phyloP scores from a whole-genome alignment of 306 rosid species.

The Prunus mira region DNA sequence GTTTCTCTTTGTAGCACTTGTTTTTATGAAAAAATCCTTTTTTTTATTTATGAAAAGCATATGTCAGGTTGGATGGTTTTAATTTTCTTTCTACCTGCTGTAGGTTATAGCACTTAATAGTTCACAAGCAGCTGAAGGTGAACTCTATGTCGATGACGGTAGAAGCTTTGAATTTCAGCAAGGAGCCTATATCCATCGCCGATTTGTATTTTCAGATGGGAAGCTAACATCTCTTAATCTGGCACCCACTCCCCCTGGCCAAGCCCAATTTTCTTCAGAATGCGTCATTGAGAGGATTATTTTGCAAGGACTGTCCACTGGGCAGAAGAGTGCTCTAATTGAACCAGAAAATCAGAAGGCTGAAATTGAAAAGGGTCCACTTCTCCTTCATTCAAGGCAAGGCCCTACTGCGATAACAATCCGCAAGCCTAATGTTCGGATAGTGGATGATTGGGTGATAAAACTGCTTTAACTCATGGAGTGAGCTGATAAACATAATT shows the following conservation, averaged over 20 bases:
- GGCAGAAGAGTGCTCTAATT: conserved; percentile 56
- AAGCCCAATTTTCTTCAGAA: conserved; percentile 36
- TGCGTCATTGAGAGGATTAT: conserved; percentile 76
- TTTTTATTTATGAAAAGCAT: neutral
- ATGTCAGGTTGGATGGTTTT: neutral
- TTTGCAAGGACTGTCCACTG: conserved; percentile 58
- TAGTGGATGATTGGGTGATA: conserved; percentile 74
- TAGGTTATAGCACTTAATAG: conserved; percentile 93
- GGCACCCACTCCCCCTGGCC: conserved; percentile 37
- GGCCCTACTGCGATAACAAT: conserved; percentile 45
- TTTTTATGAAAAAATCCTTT: neutral
- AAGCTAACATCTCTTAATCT: conserved; percentile 60
- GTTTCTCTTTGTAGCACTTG: neutral
- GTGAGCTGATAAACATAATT: neutral
- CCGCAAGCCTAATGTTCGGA: conserved; percentile 69
- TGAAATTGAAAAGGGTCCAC: conserved; percentile 63
- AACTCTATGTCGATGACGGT: conserved; percentile 83
- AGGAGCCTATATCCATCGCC: conserved; percentile 87
- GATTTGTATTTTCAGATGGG: conserved; percentile 63
- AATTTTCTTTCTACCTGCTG: neutral
- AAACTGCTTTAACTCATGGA: conserved; percentile 37
- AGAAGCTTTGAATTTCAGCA: conserved; percentile 66
- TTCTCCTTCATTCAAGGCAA: conserved; percentile 51
- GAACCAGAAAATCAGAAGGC: conserved; percentile 60
- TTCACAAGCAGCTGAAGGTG: conserved; percentile 91